Conservation (phyloP, 148 eudicot species). For the Salicornia ramosissima region DNA sequence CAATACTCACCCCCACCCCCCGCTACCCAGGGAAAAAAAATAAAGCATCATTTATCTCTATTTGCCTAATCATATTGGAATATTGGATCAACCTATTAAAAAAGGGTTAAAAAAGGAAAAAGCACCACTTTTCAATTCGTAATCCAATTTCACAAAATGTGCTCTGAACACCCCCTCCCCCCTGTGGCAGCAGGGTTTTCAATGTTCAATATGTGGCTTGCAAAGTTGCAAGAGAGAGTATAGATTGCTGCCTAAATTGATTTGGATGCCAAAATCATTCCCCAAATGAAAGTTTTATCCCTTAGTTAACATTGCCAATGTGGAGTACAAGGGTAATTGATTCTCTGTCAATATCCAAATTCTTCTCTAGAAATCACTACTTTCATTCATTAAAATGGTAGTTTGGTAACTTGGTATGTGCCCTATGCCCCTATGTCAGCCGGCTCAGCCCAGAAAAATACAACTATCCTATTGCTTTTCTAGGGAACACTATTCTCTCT, state of each 20-base stretch:
- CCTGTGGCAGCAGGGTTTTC: neutral
- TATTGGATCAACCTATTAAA: no score
- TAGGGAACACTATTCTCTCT: neutral
- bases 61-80: neutral
- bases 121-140: neutral
- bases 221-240: neutral
- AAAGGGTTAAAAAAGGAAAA: no score
- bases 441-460: no score
- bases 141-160: neutral
- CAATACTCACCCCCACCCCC: neutral
- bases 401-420: no score
- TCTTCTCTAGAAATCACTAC: no score
- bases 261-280: no score
- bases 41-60: neutral
- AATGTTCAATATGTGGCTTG: neutral
- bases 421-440: no score
- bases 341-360: no score
- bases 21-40: neutral
- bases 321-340: neutral
- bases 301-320: no score
- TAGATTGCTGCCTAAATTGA: neutral
- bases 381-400: no score
- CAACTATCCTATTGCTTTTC: neutral
- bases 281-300: no score
- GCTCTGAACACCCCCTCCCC: neutral